Evolutionary conservation across 2,329 filamentous ascomycete species (phyloP).

Genomic region (Tothia fuscella): DNA sequence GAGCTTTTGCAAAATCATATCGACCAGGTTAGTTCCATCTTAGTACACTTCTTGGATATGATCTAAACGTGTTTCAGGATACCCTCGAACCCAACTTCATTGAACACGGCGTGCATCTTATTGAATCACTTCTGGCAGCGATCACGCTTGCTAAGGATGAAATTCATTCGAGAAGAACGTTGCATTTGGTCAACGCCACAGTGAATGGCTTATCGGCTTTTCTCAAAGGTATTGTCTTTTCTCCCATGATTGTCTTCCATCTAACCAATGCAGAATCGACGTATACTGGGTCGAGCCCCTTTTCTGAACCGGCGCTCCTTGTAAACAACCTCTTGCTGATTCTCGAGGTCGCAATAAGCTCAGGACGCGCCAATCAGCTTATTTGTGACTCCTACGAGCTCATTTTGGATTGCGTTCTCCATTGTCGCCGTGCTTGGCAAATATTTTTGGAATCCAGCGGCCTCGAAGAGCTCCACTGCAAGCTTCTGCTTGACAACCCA

Average conservation of each 20-base stretch:
- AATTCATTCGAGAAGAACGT: too few species aligned
- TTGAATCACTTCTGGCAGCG: slow-evolving; percentile 12
- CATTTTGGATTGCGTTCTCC: not conserved
- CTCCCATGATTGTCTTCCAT: too few species aligned
- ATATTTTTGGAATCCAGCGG: not conserved
- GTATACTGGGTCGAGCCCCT: not conserved
- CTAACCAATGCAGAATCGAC: not conserved
- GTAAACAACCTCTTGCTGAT: not conserved
- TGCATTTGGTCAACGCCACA: too few species aligned
- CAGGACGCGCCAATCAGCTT: not conserved
- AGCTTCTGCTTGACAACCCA: not conserved
- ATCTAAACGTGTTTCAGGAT: too few species aligned
- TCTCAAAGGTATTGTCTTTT: too few species aligned
- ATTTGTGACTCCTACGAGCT: slow-evolving; percentile 9
- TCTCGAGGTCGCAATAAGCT: not conserved
- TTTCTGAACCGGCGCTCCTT: not conserved
- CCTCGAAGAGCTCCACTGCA: not conserved
- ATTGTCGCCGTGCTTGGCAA: slow-evolving; percentile 6
- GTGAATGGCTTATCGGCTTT: too few species aligned
- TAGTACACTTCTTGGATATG: too few species aligned
- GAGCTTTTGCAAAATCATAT: slow-evolving; percentile 41
- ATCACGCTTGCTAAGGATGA: too few species aligned
- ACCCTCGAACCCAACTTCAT: slow-evolving; percentile 20
- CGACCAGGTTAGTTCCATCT: too few species aligned
- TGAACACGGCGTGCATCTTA: slow-evolving; percentile 15